phyloP scores from a whole-genome alignment of 768 basidiomycete genomes.

The Panaeolus cyanescens region DNA sequence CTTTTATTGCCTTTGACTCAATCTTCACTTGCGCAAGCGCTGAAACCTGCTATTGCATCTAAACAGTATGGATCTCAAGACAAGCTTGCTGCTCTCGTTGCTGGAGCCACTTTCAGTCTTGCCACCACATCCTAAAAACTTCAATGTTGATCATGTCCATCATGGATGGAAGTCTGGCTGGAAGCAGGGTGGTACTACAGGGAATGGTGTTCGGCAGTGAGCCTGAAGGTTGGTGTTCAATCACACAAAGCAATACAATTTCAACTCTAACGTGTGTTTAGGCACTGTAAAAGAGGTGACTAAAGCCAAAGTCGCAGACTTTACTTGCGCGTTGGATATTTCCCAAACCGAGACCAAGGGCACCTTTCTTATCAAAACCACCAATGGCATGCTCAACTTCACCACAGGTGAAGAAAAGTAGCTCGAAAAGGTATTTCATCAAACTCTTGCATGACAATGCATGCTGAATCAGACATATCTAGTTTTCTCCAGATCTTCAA shows the following conservation, averaged over 20 bases:
- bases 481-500: conserved; percentile 85
- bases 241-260: neutral
- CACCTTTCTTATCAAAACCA: conserved; percentile 93
- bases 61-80: conserved; percentile 98
- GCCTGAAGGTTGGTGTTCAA: conserved; percentile 71
- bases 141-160: conserved; percentile 99
- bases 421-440: conserved; percentile 86
- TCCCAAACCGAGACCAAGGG: conserved; percentile 99
- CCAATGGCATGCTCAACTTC: conserved; percentile 97
- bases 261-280: conserved; percentile 26
- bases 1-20: conserved; percentile 74
- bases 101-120: conserved; percentile 95
- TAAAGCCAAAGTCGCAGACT: conserved; percentile 93
- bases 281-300: conserved; percentile 81
- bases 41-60: conserved; percentile 91
- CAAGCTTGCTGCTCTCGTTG: conserved; percentile 76
- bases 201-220: conserved; percentile 99
- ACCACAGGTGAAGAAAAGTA: conserved; percentile 96
- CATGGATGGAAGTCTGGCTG: conserved; percentile 87
- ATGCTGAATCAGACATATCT: neutral
- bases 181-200: conserved; percentile 85
- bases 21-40: conserved; percentile 68
- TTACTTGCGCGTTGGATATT: conserved; percentile 89
- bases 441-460: neutral
- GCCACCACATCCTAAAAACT: conserved; percentile 85